These are phyloP conservation scores for Oryza glaberrima DNA, from an alignment of 176 grass and related monocot species.

Conservation along the genomic window DNA sequence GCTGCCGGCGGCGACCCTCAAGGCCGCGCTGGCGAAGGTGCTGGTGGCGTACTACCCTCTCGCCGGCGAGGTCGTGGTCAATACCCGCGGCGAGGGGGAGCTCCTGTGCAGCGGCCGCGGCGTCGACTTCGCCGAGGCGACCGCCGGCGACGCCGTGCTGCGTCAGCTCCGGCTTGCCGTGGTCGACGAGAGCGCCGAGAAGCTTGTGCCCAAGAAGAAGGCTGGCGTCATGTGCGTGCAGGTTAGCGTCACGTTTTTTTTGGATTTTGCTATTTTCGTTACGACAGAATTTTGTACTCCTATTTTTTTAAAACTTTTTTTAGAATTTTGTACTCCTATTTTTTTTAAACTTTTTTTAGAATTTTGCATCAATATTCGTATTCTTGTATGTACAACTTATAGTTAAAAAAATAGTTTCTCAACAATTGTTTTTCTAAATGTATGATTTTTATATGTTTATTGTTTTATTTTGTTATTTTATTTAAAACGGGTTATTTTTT, in stretches of 20 bases:
- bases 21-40: conserved; percentile 49
- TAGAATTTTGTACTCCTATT: too few species aligned
- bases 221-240: conserved; percentile 62
- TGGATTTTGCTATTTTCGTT: too few species aligned
- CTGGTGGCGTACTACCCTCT: conserved; percentile 68
- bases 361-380: too few species aligned
- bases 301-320: too few species aligned
- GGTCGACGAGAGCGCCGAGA: conserved; percentile 59
- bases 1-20: conserved; percentile 40
- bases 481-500: too few species aligned
- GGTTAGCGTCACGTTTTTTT: conserved; percentile 25
- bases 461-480: too few species aligned
- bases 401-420: too few species aligned
- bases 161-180: conserved; percentile 48
- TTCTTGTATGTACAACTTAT: too few species aligned
- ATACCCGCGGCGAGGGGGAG: conserved; percentile 54
- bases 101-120: conserved; percentile 67
- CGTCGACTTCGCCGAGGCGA: conserved; percentile 56
- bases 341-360: too few species aligned
- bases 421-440: too few species aligned
- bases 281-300: too few species aligned
- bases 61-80: conserved; percentile 51
- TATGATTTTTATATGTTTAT: too few species aligned
- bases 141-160: conserved; percentile 47
- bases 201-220: conserved; percentile 71